Evolutionary conservation across 2,329 filamentous ascomycete species (phyloP).

Genomic region (Trichoderma atroviride): DNA sequence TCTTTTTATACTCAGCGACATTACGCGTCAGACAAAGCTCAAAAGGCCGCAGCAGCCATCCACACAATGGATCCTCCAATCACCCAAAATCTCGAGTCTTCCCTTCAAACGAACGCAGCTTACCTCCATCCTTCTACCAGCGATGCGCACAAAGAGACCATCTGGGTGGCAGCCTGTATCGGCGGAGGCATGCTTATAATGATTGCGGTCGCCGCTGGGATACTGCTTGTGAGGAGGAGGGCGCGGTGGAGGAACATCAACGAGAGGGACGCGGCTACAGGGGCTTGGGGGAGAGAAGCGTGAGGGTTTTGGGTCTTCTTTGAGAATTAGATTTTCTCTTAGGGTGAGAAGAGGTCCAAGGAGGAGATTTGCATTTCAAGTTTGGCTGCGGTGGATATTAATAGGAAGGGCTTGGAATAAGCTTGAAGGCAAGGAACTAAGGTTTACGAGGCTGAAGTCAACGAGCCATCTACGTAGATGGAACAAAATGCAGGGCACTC

Average conservation of each 20-base stretch:
- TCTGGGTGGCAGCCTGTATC: conserved; percentile 6
- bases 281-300: conserved; percentile 4
- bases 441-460: not conserved
- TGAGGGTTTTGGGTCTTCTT: not conserved
- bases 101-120: not conserved
- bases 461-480: not conserved
- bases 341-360: not conserved
- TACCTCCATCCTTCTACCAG: not conserved
- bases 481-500: not conserved
- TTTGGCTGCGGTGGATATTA: not conserved
- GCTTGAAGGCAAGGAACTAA: not conserved
- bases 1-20: not conserved
- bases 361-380: not conserved
- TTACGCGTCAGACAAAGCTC: not conserved
- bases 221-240: conserved; percentile 7
- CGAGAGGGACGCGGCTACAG: not conserved
- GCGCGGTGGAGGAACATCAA: not conserved
- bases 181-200: conserved; percentile 8
- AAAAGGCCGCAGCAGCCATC: not conserved
- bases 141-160: conserved; percentile 10
- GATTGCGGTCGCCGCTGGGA: not conserved
- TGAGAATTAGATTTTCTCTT: not conserved
- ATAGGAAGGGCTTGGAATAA: not conserved
- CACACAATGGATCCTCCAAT: not conserved
- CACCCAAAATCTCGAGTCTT: not conserved